These are phyloP conservation scores for Myrica gale DNA, from an alignment of 306 rosid genomes.

Conservation along the genomic window DNA sequence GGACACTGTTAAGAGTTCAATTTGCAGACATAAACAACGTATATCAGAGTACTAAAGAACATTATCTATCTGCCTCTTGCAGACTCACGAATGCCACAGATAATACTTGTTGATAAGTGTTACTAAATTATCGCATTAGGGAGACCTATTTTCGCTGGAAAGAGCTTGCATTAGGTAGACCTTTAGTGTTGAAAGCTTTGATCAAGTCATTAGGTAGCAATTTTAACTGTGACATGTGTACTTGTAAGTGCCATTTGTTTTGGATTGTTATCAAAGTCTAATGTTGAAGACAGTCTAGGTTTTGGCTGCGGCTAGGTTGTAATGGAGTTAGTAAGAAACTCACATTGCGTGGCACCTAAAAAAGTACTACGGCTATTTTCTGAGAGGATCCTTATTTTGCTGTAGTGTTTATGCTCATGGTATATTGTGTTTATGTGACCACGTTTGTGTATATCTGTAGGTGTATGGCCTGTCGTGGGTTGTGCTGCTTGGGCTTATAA, in stretches of 20 bases:
- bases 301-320: not conserved
- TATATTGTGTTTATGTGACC: not conserved
- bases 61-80: not conserved
- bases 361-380: not conserved
- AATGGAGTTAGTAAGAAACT: not conserved
- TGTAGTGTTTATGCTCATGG: not conserved
- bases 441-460: conserved; percentile 32
- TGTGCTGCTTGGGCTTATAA: conserved; percentile 63
- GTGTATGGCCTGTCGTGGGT: conserved; percentile 87
- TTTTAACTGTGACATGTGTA: not conserved
- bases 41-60: not conserved
- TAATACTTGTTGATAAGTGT: no score
- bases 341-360: not conserved
- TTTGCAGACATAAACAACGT: not conserved
- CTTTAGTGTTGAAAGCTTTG: not conserved
- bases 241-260: not conserved
- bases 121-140: not conserved
- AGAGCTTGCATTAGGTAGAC: not conserved
- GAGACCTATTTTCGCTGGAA: not conserved
- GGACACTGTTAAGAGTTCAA: not conserved
- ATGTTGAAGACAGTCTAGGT: not conserved
- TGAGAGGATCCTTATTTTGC: not conserved
- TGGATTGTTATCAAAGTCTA: not conserved
- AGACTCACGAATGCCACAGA: not conserved
- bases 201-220: not conserved